Conservation (phyloP, 106 monocot species). For the Posidonia australis region DNA sequence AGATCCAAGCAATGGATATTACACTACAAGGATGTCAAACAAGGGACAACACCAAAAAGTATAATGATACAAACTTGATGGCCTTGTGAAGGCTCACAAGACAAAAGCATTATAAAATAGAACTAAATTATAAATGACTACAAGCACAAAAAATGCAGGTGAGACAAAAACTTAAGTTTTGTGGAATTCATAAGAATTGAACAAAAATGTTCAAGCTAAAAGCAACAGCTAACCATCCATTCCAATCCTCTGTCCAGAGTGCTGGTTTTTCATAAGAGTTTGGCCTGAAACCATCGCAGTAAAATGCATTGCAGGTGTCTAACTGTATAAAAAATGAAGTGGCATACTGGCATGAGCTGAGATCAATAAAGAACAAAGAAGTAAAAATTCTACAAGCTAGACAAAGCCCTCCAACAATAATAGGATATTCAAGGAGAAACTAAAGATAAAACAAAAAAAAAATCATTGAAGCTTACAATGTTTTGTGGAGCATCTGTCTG, state of each 20-base stretch:
- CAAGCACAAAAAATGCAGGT: too few species aligned
- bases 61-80: too few species aligned
- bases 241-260: slow-evolving; percentile 99
- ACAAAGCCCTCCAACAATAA: not conserved
- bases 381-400: not conserved
- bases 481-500: slow-evolving; percentile 90
- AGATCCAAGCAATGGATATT: too few species aligned
- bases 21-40: too few species aligned
- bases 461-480: slow-evolving; percentile 36
- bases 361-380: not conserved
- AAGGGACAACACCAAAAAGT: too few species aligned
- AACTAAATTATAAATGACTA: too few species aligned
- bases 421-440: slow-evolving; percentile 1
- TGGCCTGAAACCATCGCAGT: slow-evolving; percentile 87
- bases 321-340: slow-evolving; percentile 33
- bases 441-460: not conserved
- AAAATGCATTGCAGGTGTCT: slow-evolving; percentile 90
- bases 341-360: not conserved
- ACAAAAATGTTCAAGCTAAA: not conserved
- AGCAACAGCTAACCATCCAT: slow-evolving; percentile 65
- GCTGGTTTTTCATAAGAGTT: slow-evolving; percentile 74
- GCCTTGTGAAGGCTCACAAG: too few species aligned
- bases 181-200: too few species aligned
- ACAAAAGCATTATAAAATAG: too few species aligned
- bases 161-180: too few species aligned